Evolutionary conservation across 2,329 filamentous ascomycete genomes (phyloP), one percentile per base, ranked within the genome.

Genomic region (Calcarisporium arbuscula): DNA sequence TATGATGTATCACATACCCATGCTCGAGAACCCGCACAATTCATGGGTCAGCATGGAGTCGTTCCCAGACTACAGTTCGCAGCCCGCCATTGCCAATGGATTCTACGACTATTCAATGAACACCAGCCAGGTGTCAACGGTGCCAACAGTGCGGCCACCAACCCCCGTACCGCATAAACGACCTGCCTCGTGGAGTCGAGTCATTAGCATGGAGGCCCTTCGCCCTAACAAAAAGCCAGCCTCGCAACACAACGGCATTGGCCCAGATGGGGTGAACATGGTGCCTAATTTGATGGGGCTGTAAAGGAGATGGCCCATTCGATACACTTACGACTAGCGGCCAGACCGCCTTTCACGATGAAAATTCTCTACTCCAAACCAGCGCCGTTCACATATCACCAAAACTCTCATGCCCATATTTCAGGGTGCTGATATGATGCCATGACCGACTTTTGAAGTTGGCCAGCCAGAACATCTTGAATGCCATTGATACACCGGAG

Each of bases 91-190:
- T 12, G 26, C 42, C 7, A 34, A 40, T 9, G 41, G 41, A 15
- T 28, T 50, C 4, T 51, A 50, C 37, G 47, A 50, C 28, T 53
- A 53, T 34, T 34, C 47, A 8, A 46, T 53, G 39, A 52, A 45
- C 22, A 36, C 42, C 8, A 49, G 44, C 37, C 48, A 45, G 32
- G 14, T 38, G 22, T 44, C 53, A 4, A 51, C 50, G 3, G 14
- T 38, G 22, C 43, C 53, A 4, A 51, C 50, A 3, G 41, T 46
- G 19, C 56, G 60, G 6, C 60, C 60, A 6, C 8, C 57, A 5
- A 61, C 58, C 14, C 58, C 58, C 6, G 54, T 57, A 11, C 59
- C 60, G 2, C 50, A 58, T 35, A 62, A 62, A 40, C 52, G 60
- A 35, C 59, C 60, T 16, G 58, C 53, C 18, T 62, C 59, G 5